These are phyloP conservation scores for Cryptococcus depauperatus DNA, from an alignment of 1,284 basidiomycete genomes.

Conservation along the genomic window DNA sequence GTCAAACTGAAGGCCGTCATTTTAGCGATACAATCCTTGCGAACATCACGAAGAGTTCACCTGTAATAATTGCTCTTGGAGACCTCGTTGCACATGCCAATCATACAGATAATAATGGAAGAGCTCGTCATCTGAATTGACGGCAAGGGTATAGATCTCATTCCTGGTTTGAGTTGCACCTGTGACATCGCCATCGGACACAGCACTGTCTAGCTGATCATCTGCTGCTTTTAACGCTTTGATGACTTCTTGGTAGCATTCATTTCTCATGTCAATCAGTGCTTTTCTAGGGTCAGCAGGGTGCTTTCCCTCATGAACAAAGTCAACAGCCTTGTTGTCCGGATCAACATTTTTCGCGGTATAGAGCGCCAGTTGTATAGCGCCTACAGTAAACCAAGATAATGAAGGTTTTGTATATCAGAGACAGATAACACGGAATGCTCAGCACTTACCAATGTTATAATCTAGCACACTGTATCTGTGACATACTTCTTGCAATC, in stretches of 20 bases:
- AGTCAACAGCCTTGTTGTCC: constrained; percentile 66
- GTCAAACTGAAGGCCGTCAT: constrained; percentile 25
- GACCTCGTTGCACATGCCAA: constrained; percentile 72
- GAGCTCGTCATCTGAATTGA: constrained; percentile 76
- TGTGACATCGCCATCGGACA: constrained; percentile 15
- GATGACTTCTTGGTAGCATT: constrained; percentile 74
- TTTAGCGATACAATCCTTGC: not conserved
- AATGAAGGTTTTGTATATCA: not conserved
- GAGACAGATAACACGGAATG: not conserved
- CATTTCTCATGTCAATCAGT: constrained; percentile 56
- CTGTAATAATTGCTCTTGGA: constrained; percentile 83
- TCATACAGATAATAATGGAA: constrained; percentile 94
- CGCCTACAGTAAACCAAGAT: constrained; percentile 50
- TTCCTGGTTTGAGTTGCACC: constrained; percentile 38
- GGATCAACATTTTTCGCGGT: constrained; percentile 76
- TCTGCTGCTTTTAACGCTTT: constrained; percentile 77
- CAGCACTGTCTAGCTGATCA: constrained; percentile 43
- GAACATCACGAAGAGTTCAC: constrained; percentile 47
- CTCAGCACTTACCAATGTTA: constrained; percentile 63
- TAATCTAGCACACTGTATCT: constrained; percentile 80
- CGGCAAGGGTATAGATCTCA: constrained; percentile 53
- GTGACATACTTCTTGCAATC: constrained; percentile 71
- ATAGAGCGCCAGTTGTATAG: constrained; percentile 74
- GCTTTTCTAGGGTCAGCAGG: constrained; percentile 55
- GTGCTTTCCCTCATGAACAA: constrained; percentile 62